Conservation (phyloP, 768 basidiomycete genomes). For the Pisolithus albus region DNA sequence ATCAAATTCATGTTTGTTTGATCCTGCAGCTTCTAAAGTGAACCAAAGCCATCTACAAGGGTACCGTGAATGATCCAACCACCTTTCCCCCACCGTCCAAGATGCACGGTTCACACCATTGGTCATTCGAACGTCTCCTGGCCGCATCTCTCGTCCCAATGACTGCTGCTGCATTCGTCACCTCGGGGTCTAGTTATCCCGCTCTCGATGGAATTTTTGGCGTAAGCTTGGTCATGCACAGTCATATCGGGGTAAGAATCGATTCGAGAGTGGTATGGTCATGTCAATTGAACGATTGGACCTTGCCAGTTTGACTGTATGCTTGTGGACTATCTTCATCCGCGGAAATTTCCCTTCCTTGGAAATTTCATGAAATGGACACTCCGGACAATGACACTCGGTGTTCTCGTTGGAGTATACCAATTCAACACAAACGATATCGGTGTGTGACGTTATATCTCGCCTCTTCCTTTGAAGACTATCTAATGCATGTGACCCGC, state of each 20-base stretch:
- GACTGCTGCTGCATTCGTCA: conserved; percentile 80
- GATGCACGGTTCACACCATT: conserved; percentile 84
- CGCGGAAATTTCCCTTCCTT: conserved; percentile 85
- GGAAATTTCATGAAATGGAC: conserved; percentile 69
- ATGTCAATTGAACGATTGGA: background rate
- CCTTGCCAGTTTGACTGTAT: conserved; percentile 59
- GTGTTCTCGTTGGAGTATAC: conserved; percentile 84
- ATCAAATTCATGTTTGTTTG: background rate
- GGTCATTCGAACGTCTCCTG: conserved; percentile 90
- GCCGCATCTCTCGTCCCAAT: conserved; percentile 84
- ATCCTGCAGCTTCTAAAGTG: background rate
- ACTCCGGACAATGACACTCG: conserved; percentile 70
- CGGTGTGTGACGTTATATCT: conserved; percentile 48
- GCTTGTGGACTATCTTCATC: conserved; percentile 86
- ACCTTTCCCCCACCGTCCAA: conserved; percentile 78
- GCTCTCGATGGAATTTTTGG: conserved; percentile 87
- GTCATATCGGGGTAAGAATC: conserved; percentile 79
- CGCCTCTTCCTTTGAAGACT: background rate
- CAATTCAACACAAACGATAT: conserved; percentile 99
- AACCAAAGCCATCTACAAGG: conserved; percentile 68
- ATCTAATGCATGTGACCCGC: background rate
- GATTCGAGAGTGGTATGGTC: background rate
- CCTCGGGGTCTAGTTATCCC: conserved; percentile 69
- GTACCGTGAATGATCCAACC: conserved; percentile 93
- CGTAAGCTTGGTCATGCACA: conserved; percentile 84